Evolutionary conservation across 2,329 filamentous ascomycete species (phyloP).

Genomic region (Diaporthe citri): DNA sequence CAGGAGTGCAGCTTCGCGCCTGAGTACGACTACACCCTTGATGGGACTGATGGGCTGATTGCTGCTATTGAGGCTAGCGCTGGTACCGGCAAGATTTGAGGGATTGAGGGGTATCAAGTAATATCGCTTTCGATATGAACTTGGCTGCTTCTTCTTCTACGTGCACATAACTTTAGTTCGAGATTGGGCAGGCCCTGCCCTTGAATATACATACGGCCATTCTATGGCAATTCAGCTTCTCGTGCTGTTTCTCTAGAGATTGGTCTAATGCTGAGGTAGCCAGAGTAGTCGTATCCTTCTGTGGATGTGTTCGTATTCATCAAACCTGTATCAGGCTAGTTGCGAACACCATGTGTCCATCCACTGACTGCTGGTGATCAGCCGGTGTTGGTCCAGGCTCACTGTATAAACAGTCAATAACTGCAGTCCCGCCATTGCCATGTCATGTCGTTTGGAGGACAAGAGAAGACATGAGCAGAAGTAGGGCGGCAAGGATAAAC

Average conservation of each 20-base stretch:
- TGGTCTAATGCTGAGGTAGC: too few relatives aligned
- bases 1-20: slow-evolving; percentile 23
- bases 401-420: too few relatives aligned
- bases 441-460: too few relatives aligned
- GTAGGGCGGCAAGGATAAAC: not conserved
- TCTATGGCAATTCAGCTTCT: not conserved
- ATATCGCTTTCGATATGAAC: not conserved
- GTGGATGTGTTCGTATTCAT: too few relatives aligned
- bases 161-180: slow-evolving; percentile 15
- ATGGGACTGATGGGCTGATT: not conserved
- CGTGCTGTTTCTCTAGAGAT: too few relatives aligned
- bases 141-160: not conserved
- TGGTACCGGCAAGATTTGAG: slow-evolving; percentile 22
- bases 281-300: too few relatives aligned
- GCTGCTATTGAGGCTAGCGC: slow-evolving; percentile 20
- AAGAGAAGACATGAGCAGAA: not conserved
- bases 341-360: not conserved
- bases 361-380: not conserved
- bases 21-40: not conserved
- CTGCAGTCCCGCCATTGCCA: not conserved
- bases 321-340: not conserved
- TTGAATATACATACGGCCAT: slow-evolving; percentile 5
- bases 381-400: not conserved
- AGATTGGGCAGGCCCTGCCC: slow-evolving; percentile 9
- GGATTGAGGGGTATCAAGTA: not conserved